Evolutionary conservation across 495 filamentous ascomycete genomes (phyloP), one percentile per base, ranked within the genome.

Genomic region (Astrothelium subdiscretum): DNA sequence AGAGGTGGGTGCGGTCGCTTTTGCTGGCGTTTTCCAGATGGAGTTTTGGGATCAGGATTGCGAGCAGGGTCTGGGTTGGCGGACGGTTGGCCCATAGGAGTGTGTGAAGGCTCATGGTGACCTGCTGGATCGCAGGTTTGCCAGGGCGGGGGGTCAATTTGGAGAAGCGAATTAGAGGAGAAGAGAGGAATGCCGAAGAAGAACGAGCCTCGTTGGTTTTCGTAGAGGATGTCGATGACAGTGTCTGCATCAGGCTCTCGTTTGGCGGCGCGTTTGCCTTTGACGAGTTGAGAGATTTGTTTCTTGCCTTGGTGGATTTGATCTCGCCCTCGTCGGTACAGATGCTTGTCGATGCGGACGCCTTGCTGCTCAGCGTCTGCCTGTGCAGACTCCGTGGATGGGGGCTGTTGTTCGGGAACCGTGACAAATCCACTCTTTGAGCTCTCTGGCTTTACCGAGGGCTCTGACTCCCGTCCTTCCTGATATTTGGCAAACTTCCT

Each of bases 131-230:
- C 48, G 48, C 32, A 78, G 64, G 90, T 95, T 63, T 90, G 87
- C 95, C 95, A 99, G 2, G 89, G 77, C 0, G 86, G 64, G 1
- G 91, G 90, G 71, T 99, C 95, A 58, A 95, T 80, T 68, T 90
- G 90, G 20, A 95, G 85, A 4, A 99, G 81, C 2, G 91, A 91
- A 57, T 85, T 86, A 22, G 85, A 80, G 1, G 91, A 95, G 75
- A 96, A 99, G 18, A 92, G 80, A 0, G 94, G 86, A 10, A 92
- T 83, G 15, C 95, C 95, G 70, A 91, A 97, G 62, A 92, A 74
- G 69, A 96, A 97, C 42, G 68, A 66, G 24, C 76, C 75, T 31
- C 76, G 70, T 62, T 77, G 76, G 57, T 99, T 97, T 74, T 99
- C 95, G 70, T 96, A 97, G 8, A 99, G 81, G 12, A 97, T 82